Evolutionary conservation across 2,329 filamentous ascomycete species (phyloP).

Genomic region (Fusarium musae): DNA sequence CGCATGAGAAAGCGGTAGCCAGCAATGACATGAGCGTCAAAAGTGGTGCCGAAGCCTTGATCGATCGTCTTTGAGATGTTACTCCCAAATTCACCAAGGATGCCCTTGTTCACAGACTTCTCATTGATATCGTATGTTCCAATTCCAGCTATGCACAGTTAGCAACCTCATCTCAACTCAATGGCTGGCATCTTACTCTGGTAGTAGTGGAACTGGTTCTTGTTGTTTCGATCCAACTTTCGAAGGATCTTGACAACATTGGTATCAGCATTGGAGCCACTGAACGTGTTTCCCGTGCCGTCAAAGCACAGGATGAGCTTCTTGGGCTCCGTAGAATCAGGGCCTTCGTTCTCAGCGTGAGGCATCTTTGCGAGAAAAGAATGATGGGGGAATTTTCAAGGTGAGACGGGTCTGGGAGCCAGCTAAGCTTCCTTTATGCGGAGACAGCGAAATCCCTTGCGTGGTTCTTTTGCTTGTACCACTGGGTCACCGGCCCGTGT

Average conservation of each 20-base stretch:
- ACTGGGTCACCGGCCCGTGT: background rate
- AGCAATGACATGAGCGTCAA: slow-evolving; percentile 62
- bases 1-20: slow-evolving; percentile 67
- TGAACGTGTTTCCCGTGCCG: slow-evolving; percentile 60
- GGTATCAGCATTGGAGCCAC: slow-evolving; percentile 59
- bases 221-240: slow-evolving; percentile 57
- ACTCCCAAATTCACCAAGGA: slow-evolving; percentile 49
- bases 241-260: slow-evolving; percentile 64
- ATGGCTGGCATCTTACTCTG: slow-evolving; percentile 50
- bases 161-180: background rate
- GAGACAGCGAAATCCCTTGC: background rate
- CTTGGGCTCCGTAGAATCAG: slow-evolving; percentile 42
- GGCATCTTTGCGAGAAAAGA: slow-evolving; percentile 20
- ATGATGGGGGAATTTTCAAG: background rate
- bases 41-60: slow-evolving; percentile 57
- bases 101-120: slow-evolving; percentile 53
- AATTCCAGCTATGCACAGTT: slow-evolving; percentile 54
- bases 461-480: background rate
- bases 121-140: slow-evolving; percentile 61
- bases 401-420: slow-evolving; percentile 7
- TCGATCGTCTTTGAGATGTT: slow-evolving; percentile 55
- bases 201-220: slow-evolving; percentile 61
- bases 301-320: slow-evolving; percentile 62
- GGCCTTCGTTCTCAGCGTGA: slow-evolving; percentile 18
- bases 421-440: slow-evolving; percentile 25